phyloP scores from a whole-genome alignment of 108 stramenopile genomes.

The Fragilaria crotonensis region DNA sequence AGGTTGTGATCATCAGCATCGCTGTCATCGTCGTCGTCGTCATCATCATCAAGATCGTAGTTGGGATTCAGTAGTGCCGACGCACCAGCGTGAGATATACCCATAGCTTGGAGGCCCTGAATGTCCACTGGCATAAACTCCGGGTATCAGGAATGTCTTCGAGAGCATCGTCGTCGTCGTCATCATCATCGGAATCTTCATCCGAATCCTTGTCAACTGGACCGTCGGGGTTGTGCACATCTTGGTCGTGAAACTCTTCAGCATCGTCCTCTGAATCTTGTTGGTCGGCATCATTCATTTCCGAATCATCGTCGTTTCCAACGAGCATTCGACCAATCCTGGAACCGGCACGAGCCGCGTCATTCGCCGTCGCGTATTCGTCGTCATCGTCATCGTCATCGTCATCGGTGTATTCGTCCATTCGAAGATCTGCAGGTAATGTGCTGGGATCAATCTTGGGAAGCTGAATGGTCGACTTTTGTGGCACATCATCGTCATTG shows the following conservation, averaged over 20 bases:
- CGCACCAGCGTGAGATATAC: slow-evolving; percentile 45
- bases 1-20: slow-evolving; percentile 72
- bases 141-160: slow-evolving; percentile 78
- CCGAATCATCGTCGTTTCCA: slow-evolving; percentile 58
- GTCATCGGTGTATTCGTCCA: slow-evolving; percentile 90
- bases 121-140: slow-evolving; percentile 80
- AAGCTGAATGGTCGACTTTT: slow-evolving; percentile 16
- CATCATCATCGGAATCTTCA: no score
- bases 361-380: no score
- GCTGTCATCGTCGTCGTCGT: slow-evolving; percentile 75
- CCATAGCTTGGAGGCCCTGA: slow-evolving; percentile 70
- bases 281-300: slow-evolving; percentile 18
- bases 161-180: slow-evolving; percentile 74
- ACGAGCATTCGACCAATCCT: slow-evolving; percentile 67
- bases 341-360: slow-evolving; percentile 26
- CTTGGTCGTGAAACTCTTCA: slow-evolving; percentile 18
- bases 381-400: slow-evolving; percentile 75
- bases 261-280: slow-evolving; percentile 21
- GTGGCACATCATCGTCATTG: slow-evolving; percentile 7
- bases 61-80: no score
- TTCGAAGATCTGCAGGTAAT: slow-evolving; percentile 78
- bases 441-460: slow-evolving; percentile 38
- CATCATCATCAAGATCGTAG: slow-evolving; percentile 31
- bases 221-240: slow-evolving; percentile 14
- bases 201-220: no score